Evolutionary conservation across 192 early-diverging fungal species (phyloP), one percentile per base, ranked within the genome.

Genomic region (Coemansia sp.): DNA sequence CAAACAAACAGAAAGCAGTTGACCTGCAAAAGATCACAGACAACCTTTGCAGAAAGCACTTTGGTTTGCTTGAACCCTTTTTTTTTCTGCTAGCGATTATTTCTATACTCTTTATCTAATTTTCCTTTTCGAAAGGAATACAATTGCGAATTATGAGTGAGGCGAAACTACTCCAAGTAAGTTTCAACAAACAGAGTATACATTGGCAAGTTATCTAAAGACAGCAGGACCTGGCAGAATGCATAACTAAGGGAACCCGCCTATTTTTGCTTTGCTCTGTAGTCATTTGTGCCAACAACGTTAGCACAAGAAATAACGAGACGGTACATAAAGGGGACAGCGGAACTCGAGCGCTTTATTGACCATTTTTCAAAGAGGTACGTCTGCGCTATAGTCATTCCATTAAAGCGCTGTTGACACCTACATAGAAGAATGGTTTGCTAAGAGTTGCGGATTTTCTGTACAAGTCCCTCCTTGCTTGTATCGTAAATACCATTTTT

Each of bases 281-380:
- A 71, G 62, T 80, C 77, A 31, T 60, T 74, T 34, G 28, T 65
- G 27, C 77, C 77, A 1, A 48, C 53, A 5, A 50, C 51, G 26
- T 68, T 80, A 26, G 67, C 77, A 2, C 71, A 68, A 16, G 77
- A 80, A 56, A 62, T 80, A 32, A 53, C 44, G n/a, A 56, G 44
- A 27, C 71, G 77, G 23, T 80, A 74, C 51, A 52, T 34, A 24
- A 34, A 25, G 4, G 77, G 77, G 12, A 68, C 49, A 12, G 54
- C 47, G 12, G 61, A 73, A 19, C 65, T 80, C 50, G 26, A 30
- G 16, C 64, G 62, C 41, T 69, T 80, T 67, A 65, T 74, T 34
- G 65, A 68, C 32, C 67, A 80, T 49, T 71, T 71, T 54, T 56
- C 68, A 16, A 65, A 76, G 38, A 62, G 74, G 74, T 76, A 67